Base-by-base conservation (phyloP, 169 alveolate genomes). In the Cryptosporidium xiaoi region DNA sequence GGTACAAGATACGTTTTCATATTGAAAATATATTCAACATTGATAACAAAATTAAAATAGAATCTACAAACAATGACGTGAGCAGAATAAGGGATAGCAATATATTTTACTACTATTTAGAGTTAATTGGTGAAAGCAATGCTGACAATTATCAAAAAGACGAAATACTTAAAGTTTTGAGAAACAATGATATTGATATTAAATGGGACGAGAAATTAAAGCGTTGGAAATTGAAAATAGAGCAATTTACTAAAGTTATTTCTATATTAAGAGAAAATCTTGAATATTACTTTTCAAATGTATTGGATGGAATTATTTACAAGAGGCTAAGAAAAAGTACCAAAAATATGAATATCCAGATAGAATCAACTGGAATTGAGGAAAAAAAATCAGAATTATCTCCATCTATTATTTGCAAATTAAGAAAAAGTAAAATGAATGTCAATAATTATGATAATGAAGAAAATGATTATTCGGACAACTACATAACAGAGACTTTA, bases 161-260 rank as follows among this genome's bases (percentile, higher is more conserved):
- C 20, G 8, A 27, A 20, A 77, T 77, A n/a, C 40, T 64, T 64
- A 56, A 24, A 13, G 36, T 50, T 4, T 60, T 77, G 4, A 56
- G 87, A 50, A 77, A 62, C 27, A 60, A 36, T 18, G 56, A 60
- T 2, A 77, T 77, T 3, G 44, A 55, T 12, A 20, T 77, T 20
- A 77, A 44, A 44, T 77, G 87, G 87, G 87, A 77, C 51, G 31
- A 29, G 12, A 40, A 62, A 5, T 40, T 33, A 36, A 60, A 77
- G 1, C 18, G 64, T 36, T 77, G 87, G 87, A 77, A 20, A 44
- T n/a, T 77, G 24, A 58, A 58, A 6, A 33, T 77, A 24, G 46
- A 46, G 2, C 64, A 77, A 33, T 77, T 77, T 27, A 12, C 12
- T 31, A 62, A 40, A 18, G 71, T 44, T 27, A 77, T 77, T 60